Evolutionary conservation across 2,329 filamentous ascomycete genomes (phyloP).

Genomic region (Colletotrichum echinochloae): DNA sequence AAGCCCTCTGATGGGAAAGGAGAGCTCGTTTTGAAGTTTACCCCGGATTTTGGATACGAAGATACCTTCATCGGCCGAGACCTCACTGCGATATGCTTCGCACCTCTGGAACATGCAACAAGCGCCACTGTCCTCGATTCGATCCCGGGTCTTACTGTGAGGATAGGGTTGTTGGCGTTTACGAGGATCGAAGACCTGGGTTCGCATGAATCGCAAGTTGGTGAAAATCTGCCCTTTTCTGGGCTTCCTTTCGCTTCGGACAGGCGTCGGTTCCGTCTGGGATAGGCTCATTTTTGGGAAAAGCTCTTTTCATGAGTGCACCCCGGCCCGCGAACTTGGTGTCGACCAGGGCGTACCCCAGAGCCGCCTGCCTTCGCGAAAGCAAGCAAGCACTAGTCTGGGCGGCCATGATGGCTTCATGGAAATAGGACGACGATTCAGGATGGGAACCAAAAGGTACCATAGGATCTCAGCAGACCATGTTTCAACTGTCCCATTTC

Average conservation of each 20-base stretch:
- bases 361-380: too few relatives aligned
- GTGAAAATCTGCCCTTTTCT: not conserved
- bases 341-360: too few relatives aligned
- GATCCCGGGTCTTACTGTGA: constrained; percentile 4
- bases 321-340: too few relatives aligned
- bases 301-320: too few relatives aligned
- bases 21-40: not conserved
- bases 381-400: too few relatives aligned
- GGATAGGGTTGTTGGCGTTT: not conserved
- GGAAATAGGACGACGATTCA: too few relatives aligned
- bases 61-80: not conserved
- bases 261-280: too few relatives aligned
- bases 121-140: constrained; percentile 10
- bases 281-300: too few relatives aligned
- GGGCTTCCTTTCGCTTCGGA: too few relatives aligned
- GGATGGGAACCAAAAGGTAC: not conserved
- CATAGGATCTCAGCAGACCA: not conserved
- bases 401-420: too few relatives aligned
- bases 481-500: not conserved
- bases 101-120: constrained; percentile 2
- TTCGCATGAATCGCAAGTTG: constrained; percentile 6
- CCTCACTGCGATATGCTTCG: not conserved
- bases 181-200: not conserved
- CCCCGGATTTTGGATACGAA: constrained; percentile 3
- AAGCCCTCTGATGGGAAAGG: not conserved